Base-by-base conservation (phyloP, 2,329 filamentous ascomycete genomes). In the Diaporthe sp. region DNA sequence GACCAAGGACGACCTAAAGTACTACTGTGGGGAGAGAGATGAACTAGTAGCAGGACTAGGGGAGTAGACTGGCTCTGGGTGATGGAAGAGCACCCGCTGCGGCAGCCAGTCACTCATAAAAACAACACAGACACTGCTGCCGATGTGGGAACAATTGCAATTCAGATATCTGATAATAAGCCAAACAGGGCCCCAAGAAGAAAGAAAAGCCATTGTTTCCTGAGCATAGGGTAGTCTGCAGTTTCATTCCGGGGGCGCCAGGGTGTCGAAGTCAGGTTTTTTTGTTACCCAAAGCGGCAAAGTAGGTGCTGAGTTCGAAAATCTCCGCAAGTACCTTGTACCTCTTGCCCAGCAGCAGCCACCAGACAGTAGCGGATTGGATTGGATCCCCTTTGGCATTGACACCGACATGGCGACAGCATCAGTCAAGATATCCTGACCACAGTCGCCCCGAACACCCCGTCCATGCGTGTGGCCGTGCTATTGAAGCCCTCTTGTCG, bases 211-310 rank as follows among this genome's bases (percentile, higher is more conserved):
- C n/a, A 55, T 55, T 69, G 65, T 69, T 8, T n/a, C 4, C 31
- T 25, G 28, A 69, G 34, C 65, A 69, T 55, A 69, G 17, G 44
- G 44, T 19, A 22, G 49, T 39, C 34, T 55, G 46, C 65, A 69
- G 46, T 39, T 42, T 42, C 65, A 69, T 55, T 42, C 49, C 49
- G n/a, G 65, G 34, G 25, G 46, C 19, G 71, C 25, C 58, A 46
- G 58, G 71, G 58, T 55, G 65, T 73, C 49, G 58, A 73, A 31
- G 71, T 73, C 58, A 69, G 71, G 71, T 55, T 73, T 73, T 73
- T 73, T 53, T 65, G 39, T 65, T 73, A 65, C 59, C 71, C 71
- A 73, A 73, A 73, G 71, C 71, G 71, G 71, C 59, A 73, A 65
- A 65, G 71, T 51, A 69, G 65, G 65, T 69, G 65, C 49, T 69